Evolutionary conservation across 257 asterid genomes (phyloP), one percentile per base, ranked within the genome.

Genomic region (Nicotiana benthamiana): DNA sequence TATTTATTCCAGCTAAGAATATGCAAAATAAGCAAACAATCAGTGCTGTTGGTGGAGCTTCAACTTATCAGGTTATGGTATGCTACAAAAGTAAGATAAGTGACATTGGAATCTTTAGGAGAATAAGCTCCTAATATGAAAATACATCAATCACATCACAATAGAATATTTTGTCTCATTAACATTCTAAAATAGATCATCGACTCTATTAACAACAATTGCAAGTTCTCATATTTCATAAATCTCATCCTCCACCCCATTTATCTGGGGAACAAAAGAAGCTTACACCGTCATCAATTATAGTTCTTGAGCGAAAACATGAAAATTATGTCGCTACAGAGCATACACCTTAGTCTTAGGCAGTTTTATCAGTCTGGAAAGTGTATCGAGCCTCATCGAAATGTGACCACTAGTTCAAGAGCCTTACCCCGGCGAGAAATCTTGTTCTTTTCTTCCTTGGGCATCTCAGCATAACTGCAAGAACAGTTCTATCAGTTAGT

Each of bases 401-500:
- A 92, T 92, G 97, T 40, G 93, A 87, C 83, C 84, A 94, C 97
- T 86, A 87, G 83, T 18, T 91, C 88, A 75, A 94, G 94, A 76
- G 98, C 95, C 86, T 89, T 87, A 12, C 87, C 90, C 8, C 99
- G 98, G 81, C 91, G 99, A 26, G 99, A 95, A 80, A 93, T 93
- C 83, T 85, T 89, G 91, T 94, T 91, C 89, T 94, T 94, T 85
- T 88, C 94, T 83, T 94, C 97, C 88, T 92, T 94, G 46, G 94
- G 87, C 97, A 93, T 93, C 86, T 95, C 98, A 40, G 99, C 99
- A 70, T 95, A 95, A 79, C 99, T 95, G 81, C 81, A 88, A 64
- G 79, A 82, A 80, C 30, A 83, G 57, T 77, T 30, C 32, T 34
- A 75, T 84, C 32, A 54, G 79, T 75, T 80, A 74, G 75, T 9